phyloP scores from a whole-genome alignment of 768 basidiomycete genomes.

The Macrolepiota fuliginosa region DNA sequence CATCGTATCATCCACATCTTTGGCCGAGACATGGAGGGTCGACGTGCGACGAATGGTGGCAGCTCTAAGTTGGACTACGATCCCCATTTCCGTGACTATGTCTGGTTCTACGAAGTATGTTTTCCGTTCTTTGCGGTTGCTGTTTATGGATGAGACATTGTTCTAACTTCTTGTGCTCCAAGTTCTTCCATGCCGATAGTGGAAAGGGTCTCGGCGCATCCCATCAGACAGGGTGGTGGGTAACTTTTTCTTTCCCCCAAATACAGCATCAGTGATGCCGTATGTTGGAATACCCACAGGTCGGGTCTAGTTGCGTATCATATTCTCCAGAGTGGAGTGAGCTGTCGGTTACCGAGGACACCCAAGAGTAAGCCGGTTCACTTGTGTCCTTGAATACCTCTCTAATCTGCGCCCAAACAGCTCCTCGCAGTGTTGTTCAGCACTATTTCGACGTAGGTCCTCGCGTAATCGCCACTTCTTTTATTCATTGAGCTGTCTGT shows the following conservation, averaged over 20 bases:
- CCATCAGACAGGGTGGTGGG: slow-evolving; percentile 89
- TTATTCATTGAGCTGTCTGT: slow-evolving; percentile 4
- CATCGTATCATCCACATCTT: slow-evolving; percentile 99
- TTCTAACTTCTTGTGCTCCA: slow-evolving; percentile 2
- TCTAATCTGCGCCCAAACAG: slow-evolving; percentile 33
- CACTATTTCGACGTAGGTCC: slow-evolving; percentile 91
- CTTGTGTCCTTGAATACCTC: not conserved
- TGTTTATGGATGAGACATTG: not conserved
- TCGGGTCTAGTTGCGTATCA: slow-evolving; percentile 89
- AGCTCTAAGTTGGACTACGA: slow-evolving; percentile 85
- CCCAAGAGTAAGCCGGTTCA: slow-evolving; percentile 71
- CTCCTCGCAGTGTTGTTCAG: slow-evolving; percentile 80
- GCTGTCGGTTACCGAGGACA: slow-evolving; percentile 89
- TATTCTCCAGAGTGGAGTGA: slow-evolving; percentile 87
- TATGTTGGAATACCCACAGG: slow-evolving; percentile 24
- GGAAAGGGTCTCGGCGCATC: slow-evolving; percentile 95
- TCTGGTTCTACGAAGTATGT: slow-evolving; percentile 90
- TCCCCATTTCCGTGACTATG: slow-evolving; percentile 95
- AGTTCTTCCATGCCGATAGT: slow-evolving; percentile 95
- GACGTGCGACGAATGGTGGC: slow-evolving; percentile 90
- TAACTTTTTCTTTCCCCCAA: not conserved
- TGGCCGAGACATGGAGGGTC: slow-evolving; percentile 84
- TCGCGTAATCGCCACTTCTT: slow-evolving; percentile 3
- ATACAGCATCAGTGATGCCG: not conserved
- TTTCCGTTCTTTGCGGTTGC: slow-evolving; percentile 6